Percentiles rank a stretch among this genome's conserved stretches.
Conservation (phyloP, 1,284 basidiomycete species). For the Ceratobasidium sp. region DNA sequence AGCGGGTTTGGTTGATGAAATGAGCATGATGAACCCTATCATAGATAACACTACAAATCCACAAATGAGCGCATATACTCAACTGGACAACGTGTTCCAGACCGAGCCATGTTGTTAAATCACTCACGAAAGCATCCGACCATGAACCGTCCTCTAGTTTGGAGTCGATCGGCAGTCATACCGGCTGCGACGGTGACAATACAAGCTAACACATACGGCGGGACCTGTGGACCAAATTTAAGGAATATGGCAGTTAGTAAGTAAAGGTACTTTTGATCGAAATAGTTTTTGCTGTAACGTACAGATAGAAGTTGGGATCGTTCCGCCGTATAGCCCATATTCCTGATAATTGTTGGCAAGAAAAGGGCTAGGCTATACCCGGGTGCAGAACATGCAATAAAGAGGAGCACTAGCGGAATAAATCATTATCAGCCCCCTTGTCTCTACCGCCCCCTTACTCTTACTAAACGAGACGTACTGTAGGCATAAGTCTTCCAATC, state of each 20-base stretch:
- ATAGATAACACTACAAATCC: constrained; percentile 51
- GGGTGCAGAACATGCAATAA: constrained; percentile 56
- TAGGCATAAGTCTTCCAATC: constrained; percentile 70
- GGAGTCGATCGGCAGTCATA: constrained; percentile 48
- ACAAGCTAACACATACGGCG: constrained; percentile 44
- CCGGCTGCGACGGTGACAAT: constrained; percentile 55
- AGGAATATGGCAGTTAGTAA: neutral
- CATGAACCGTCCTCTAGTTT: constrained; percentile 41
- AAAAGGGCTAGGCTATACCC: constrained; percentile 63
- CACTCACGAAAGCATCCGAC: constrained; percentile 42
- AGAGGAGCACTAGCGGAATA: constrained; percentile 33
- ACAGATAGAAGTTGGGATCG: constrained; percentile 51
- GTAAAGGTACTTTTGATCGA: neutral
- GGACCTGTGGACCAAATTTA: constrained; percentile 17
- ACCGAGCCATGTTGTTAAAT: neutral
- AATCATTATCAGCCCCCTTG: neutral
- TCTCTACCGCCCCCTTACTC: neutral
- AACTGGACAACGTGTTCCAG: constrained; percentile 5
- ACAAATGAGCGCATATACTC: constrained; percentile 14
- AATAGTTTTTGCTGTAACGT: neutral
- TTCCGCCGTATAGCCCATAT: constrained; percentile 59
- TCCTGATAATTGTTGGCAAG: constrained; percentile 67
- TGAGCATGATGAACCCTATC: constrained; percentile 54
- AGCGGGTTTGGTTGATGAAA: constrained; percentile 51
- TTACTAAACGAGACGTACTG: constrained; percentile 66